A percentile compares a stretch with the other conserved stretches of the same genome.
phyloP scores from a whole-genome alignment of 768 basidiomycete species.

The Mycena metata region DNA sequence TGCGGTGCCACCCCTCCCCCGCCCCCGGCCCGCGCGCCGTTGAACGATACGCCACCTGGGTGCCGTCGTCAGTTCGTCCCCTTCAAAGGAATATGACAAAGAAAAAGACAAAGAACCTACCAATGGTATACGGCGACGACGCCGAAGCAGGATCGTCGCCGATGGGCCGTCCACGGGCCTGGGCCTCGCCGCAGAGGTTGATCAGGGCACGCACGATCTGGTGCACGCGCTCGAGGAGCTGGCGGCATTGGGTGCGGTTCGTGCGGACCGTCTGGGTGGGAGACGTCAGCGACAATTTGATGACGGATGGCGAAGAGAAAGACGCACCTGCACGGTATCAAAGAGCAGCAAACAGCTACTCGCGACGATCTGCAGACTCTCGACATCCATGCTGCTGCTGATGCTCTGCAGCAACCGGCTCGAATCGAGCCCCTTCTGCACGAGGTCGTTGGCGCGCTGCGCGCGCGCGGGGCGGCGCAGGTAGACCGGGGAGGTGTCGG shows the following conservation, averaged over 20 bases:
- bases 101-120: no score
- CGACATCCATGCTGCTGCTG: neutral
- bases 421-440: constrained; percentile 20
- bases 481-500: constrained; percentile 31
- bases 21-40: no score
- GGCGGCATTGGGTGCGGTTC: constrained; percentile 22
- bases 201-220: constrained; percentile 37
- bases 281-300: no score
- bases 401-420: neutral
- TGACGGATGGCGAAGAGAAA: neutral
- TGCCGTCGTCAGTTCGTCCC: no score
- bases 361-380: constrained; percentile 24
- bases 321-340: constrained; percentile 27
- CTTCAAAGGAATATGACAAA: no score
- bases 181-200: constrained; percentile 30
- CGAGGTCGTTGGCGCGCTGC: constrained; percentile 31
- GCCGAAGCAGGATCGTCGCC: no score
- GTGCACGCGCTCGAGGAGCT: constrained; percentile 37
- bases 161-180: neutral
- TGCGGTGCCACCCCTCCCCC: no score
- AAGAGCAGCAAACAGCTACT: constrained; percentile 20
- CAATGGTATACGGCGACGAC: no score
- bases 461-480: neutral
- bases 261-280: constrained; percentile 24
- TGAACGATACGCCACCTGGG: neutral